phyloP scores from a whole-genome alignment of 108 stramenopile species.

The Cyclotella baltica region DNA sequence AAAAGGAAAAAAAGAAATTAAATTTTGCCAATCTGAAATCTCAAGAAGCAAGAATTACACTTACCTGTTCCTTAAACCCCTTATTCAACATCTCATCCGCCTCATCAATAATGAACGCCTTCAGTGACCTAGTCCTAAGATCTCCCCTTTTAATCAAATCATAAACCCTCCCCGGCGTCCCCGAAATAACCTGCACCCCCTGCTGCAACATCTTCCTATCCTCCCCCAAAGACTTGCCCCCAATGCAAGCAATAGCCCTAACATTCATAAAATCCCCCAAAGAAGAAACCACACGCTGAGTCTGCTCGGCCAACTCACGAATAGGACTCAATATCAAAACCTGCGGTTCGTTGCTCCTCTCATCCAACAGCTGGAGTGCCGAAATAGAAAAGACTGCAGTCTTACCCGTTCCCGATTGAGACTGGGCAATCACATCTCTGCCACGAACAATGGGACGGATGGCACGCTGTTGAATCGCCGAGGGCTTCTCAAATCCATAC shows the following conservation, averaged over 20 bases:
- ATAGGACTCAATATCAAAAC: constrained; percentile 96
- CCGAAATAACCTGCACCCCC: constrained; percentile 94
- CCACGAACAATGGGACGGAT: constrained; percentile 96
- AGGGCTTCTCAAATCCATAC: constrained; percentile 97
- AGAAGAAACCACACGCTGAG: constrained; percentile 89
- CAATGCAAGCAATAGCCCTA: constrained; percentile 96
- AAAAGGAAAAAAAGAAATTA: neutral
- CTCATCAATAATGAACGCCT: constrained; percentile 97
- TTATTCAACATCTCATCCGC: constrained; percentile 99
- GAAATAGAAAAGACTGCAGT: constrained; percentile 98
- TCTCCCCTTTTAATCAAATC: constrained; percentile 96
- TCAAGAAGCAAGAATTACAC: too few relatives aligned
- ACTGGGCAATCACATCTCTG: constrained; percentile 97
- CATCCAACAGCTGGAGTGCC: constrained; percentile 90
- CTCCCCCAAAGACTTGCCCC: constrained; percentile 94
- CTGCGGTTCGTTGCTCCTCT: constrained; percentile 82
- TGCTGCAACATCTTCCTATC: constrained; percentile 93
- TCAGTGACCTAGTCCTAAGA: constrained; percentile 79
- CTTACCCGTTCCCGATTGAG: constrained; percentile 96
- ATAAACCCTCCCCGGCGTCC: constrained; percentile 98
- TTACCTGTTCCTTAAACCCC: constrained; percentile 97
- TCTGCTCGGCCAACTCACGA: constrained; percentile 98
- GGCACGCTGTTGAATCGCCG: constrained; percentile 99
- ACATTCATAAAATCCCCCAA: constrained; percentile 99
- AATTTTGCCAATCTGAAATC: too few relatives aligned